Evolutionary conservation across 2,329 filamentous ascomycete species (phyloP), one percentile per base, ranked within the genome.

Genomic region (Colletotrichum phormii): DNA sequence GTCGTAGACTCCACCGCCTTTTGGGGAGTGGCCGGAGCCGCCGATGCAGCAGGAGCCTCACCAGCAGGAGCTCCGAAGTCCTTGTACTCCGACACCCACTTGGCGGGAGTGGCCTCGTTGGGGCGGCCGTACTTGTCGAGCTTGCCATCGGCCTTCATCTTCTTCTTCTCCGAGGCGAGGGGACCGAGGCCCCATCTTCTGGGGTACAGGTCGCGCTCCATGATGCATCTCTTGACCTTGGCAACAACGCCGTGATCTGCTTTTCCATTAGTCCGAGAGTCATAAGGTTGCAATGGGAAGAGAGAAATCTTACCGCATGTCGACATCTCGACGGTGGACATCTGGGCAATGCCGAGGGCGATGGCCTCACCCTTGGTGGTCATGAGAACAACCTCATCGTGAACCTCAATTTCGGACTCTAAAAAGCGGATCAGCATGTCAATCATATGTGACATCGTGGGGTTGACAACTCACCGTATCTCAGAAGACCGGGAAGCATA

Each of bases 351-450:
- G 79, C 94, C 97, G 74, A 99, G 90, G 72, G 97, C 97, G 80
- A 99, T 98, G 57, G 97, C 97, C 87, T 99, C 97, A 79, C 97
- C 97, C 90, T 99, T 99, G 80, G 97, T 98, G 71, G 97, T 98
- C 93, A 99, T 98, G 74, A 99, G 88, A 49, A 99, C 95, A 80
- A 98, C 92, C 86, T 99, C 97, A 83, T 99, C 97, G 82, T 98
- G 92, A 75, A 97, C 91, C 84, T 98, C 95, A 81, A 98, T 98
- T 75, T 90, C 94, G 78, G 93, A 87, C 88, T 98, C 95, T 94
- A 81, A 74, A 29, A n/a, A 77, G 61, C 5, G 49, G 46, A 26
- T 73, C 54, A 73, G 71, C 15, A 64, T 72, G 75, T 81, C 79
- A 82, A 78, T 71, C 60, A 31, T n/a, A 29, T 31, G 46, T 60